Evolutionary conservation across 169 alveolate genomes (phyloP).

Genomic region (Perkinsus olseni): DNA sequence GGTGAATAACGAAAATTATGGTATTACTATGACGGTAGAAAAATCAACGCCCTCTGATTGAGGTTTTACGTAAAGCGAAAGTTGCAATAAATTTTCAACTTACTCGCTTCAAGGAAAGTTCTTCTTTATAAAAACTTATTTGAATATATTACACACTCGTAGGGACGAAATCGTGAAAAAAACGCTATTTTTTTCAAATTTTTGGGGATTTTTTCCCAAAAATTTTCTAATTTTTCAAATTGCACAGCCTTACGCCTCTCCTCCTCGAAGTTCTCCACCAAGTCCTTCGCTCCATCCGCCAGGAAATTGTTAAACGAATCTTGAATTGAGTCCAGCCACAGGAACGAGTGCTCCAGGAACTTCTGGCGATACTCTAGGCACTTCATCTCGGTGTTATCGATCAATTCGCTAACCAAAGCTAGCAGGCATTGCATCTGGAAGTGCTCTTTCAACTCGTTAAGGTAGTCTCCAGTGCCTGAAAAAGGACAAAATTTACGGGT

Average conservation of each 20-base stretch:
- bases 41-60: too few relatives aligned
- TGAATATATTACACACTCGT: too few relatives aligned
- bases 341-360: constrained; percentile 67
- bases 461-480: constrained; percentile 66
- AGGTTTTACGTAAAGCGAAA: too few relatives aligned
- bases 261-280: constrained; percentile 18
- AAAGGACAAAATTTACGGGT: too few relatives aligned
- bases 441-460: constrained; percentile 69
- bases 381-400: constrained; percentile 35
- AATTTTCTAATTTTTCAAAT: constrained; percentile 21
- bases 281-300: constrained; percentile 57
- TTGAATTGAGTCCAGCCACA: constrained; percentile 78
- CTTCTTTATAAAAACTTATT: too few relatives aligned
- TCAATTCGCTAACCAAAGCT: constrained; percentile 50
- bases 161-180: too few relatives aligned
- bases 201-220: constrained; percentile 33
- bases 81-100: constrained; percentile 32
- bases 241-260: not conserved
- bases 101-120: too few relatives aligned
- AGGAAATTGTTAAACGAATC: constrained; percentile 59
- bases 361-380: constrained; percentile 28
- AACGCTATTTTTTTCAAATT: too few relatives aligned
- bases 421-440: constrained; percentile 56
- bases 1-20: too few relatives aligned
- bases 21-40: too few relatives aligned